phyloP scores from a whole-genome alignment of 1,139 yeast species.

The Taphrina communis region DNA sequence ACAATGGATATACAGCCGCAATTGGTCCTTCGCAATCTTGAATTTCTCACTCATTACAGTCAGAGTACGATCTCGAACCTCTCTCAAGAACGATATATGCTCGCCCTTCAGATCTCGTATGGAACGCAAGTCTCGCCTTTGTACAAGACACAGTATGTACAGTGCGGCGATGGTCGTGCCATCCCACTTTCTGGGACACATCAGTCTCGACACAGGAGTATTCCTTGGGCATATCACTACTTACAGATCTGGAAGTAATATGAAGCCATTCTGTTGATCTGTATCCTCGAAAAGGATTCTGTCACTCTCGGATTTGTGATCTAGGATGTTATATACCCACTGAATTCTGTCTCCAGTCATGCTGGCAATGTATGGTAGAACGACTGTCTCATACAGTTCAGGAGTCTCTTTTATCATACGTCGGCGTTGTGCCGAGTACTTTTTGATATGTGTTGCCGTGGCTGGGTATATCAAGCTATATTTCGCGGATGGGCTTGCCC shows the following conservation, averaged over 20 bases:
- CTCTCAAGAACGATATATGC: slow-evolving; percentile 65
- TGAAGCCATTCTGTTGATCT: slow-evolving; percentile 61
- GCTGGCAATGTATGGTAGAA: slow-evolving; percentile 74
- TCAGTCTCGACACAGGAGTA: slow-evolving; percentile 48
- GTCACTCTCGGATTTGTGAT: slow-evolving; percentile 84
- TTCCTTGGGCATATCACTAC: slow-evolving; percentile 10
- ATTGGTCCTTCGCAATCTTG: slow-evolving; percentile 22
- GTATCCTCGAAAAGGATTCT: slow-evolving; percentile 69
- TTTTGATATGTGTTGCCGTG: slow-evolving; percentile 75
- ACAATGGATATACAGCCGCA: slow-evolving; percentile 45
- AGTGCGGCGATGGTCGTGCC: slow-evolving; percentile 69
- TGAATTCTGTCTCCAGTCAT: slow-evolving; percentile 78
- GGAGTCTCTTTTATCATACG: slow-evolving; percentile 83
- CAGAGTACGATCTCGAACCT: slow-evolving; percentile 68
- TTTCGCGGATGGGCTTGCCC: slow-evolving; percentile 66
- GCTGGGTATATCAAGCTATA: slow-evolving; percentile 87
- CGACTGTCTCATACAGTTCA: slow-evolving; percentile 65
- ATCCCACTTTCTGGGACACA: slow-evolving; percentile 91
- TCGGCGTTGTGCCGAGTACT: slow-evolving; percentile 64
- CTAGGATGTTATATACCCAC: slow-evolving; percentile 89
- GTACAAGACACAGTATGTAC: slow-evolving; percentile 79
- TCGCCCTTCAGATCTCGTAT: slow-evolving; percentile 70
- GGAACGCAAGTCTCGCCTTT: slow-evolving; percentile 71
- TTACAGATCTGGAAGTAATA: slow-evolving; percentile 55
- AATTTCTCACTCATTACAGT: slow-evolving; percentile 60